Conservation (phyloP, 768 basidiomycete species). For the Naganishia antarctica region DNA sequence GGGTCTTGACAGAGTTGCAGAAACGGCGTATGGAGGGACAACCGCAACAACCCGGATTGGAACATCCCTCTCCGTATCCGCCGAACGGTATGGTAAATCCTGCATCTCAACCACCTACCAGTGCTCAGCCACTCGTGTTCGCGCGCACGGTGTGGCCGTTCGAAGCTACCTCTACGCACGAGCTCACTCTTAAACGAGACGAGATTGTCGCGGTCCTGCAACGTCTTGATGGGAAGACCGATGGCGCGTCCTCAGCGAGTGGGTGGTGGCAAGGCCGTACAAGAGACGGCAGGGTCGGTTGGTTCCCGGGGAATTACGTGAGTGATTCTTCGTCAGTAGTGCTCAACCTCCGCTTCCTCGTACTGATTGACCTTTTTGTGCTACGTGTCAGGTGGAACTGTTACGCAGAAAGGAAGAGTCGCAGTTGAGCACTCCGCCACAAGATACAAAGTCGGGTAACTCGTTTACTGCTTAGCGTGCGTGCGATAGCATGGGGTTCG, state of each 20-base stretch:
- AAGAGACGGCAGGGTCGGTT: conserved; percentile 83
- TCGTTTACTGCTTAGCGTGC: conserved; percentile 5
- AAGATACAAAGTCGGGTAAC: conserved; percentile 3
- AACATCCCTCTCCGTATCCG: conserved; percentile 28
- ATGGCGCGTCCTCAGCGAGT: not conserved
- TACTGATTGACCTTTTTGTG: too few relatives aligned
- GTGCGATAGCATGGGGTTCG: not conserved
- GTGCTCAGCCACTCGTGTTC: conserved; percentile 55
- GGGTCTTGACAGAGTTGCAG: conserved; percentile 64
- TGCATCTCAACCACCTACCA: not conserved
- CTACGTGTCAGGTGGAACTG: conserved; percentile 33
- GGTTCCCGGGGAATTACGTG: conserved; percentile 91
- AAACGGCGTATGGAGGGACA: conserved; percentile 35
- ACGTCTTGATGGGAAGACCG: conserved; percentile 62
- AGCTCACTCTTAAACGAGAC: conserved; percentile 75
- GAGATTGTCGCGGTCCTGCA: conserved; percentile 90
- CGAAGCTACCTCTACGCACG: conserved; percentile 65
- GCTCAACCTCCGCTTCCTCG: too few relatives aligned
- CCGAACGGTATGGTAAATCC: not conserved
- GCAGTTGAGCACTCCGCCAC: conserved; percentile 5
- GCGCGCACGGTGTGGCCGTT: conserved; percentile 78
- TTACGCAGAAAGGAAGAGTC: conserved; percentile 31
- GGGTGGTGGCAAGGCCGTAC: conserved; percentile 97
- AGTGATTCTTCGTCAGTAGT: conserved; percentile 22
- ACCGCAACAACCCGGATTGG: conserved; percentile 1